These are phyloP conservation scores for Phyllostachys edulis DNA, from an alignment of 176 grass and related monocot species.

Conservation along the genomic window DNA sequence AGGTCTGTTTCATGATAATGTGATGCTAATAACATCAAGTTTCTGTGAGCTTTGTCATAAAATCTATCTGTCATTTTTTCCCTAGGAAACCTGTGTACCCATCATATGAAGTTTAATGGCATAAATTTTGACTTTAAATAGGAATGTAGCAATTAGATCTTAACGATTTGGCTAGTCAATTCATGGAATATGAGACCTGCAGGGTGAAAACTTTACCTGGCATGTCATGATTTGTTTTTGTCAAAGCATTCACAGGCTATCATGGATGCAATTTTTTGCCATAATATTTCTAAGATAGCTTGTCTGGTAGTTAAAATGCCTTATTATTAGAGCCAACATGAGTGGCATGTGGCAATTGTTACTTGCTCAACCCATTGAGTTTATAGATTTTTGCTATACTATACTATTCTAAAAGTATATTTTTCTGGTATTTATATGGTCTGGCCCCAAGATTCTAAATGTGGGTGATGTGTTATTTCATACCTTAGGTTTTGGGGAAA, in stretches of 20 bases:
- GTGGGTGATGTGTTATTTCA: conserved; percentile 11
- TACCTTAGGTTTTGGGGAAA: conserved; percentile 52
- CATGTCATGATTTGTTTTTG: background rate
- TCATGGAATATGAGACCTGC: conserved; percentile 1
- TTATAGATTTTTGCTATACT: background rate
- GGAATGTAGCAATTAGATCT: background rate
- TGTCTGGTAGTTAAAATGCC: background rate
- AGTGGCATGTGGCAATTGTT: background rate
- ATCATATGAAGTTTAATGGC: background rate
- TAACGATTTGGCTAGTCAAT: conserved; percentile 4
- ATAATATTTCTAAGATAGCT: background rate
- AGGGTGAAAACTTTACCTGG: background rate
- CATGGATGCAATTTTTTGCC: background rate
- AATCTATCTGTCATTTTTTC: background rate
- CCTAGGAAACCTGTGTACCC: background rate
- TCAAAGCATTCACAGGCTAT: background rate
- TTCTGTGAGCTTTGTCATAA: conserved; percentile 25
- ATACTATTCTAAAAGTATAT: background rate
- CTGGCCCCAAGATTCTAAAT: conserved; percentile 6
- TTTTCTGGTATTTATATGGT: conserved; percentile 10
- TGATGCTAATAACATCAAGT: background rate
- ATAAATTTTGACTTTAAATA: background rate
- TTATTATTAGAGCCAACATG: background rate
- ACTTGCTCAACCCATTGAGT: background rate
- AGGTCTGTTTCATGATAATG: background rate